phyloP scores from a whole-genome alignment of 768 basidiomycete species.

The Serpula lacrymans region DNA sequence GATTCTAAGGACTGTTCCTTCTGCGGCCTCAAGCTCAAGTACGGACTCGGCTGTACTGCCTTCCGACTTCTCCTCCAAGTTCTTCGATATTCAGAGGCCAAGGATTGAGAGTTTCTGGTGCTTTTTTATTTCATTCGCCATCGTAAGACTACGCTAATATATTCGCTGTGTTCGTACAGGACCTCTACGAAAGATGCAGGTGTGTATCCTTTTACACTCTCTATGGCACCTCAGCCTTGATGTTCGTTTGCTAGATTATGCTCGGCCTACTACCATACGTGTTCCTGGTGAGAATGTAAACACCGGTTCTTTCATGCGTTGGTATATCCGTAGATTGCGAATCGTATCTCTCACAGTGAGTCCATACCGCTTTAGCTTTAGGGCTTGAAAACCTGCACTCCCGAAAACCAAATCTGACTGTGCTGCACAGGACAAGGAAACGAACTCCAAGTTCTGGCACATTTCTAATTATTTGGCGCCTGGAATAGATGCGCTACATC shows the following conservation, averaged over 20 bases:
- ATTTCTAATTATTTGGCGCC: conserved; percentile 10
- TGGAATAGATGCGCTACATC: conserved; percentile 14
- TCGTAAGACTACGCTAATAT: conserved; percentile 2
- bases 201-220: neutral
- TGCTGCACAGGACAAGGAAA: conserved; percentile 13
- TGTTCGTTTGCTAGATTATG: conserved; percentile 16
- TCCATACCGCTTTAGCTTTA: neutral
- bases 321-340: conserved; percentile 8
- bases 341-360: conserved; percentile 6
- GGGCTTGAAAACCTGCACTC: no score
- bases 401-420: no score
- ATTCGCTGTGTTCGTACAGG: neutral
- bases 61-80: conserved; percentile 6
- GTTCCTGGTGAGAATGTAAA: conserved; percentile 8
- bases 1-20: conserved; percentile 9
- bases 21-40: no score
- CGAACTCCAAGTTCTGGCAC: conserved; percentile 10
- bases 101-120: no score
- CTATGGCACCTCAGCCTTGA: neutral
- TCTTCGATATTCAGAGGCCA: conserved; percentile 6
- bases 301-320: conserved; percentile 1
- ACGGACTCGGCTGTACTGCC: conserved; percentile 2
- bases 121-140: neutral
- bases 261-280: conserved; percentile 8
- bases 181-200: neutral